phyloP scores from a whole-genome alignment of 2,329 filamentous ascomycete genomes.

The Ophiosphaerella narmari region DNA sequence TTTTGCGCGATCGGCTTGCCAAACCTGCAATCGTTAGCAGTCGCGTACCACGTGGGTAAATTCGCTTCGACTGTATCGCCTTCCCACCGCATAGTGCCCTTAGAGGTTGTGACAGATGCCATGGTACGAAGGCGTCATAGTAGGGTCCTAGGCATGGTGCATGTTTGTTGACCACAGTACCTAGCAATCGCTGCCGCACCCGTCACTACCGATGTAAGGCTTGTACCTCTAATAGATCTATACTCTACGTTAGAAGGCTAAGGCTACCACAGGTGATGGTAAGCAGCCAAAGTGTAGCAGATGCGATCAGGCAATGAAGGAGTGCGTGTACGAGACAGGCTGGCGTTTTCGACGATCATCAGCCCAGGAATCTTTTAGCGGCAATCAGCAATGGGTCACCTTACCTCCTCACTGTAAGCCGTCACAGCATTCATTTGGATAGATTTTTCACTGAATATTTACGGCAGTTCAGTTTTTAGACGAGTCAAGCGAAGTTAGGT shows the following conservation, averaged over 20 bases:
- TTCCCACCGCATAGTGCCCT: not conserved
- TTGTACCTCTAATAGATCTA: not conserved
- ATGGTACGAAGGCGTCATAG: constrained; percentile 29
- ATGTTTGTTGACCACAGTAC: constrained; percentile 15
- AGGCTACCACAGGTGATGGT: constrained; percentile 37
- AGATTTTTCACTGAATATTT: constrained; percentile 12
- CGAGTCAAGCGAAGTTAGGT: constrained; percentile 40
- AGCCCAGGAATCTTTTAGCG: constrained; percentile 37
- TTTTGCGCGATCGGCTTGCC: not conserved
- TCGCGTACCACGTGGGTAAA: constrained; percentile 22
- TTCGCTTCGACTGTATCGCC: constrained; percentile 15
- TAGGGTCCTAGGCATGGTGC: not conserved
- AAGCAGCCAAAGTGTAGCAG: constrained; percentile 40
- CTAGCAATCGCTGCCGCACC: constrained; percentile 44
- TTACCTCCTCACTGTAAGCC: constrained; percentile 39
- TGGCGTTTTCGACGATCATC: constrained; percentile 43
- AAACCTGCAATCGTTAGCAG: constrained; percentile 5
- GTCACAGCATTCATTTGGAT: not conserved
- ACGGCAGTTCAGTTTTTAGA: constrained; percentile 42
- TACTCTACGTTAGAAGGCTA: constrained; percentile 8
- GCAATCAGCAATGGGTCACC: constrained; percentile 41
- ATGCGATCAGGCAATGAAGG: constrained; percentile 39
- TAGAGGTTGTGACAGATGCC: constrained; percentile 31
- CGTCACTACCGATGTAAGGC: constrained; percentile 45
- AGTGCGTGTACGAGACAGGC: constrained; percentile 42